Evolutionary conservation across 768 basidiomycete genomes (phyloP).

Genomic region (Boletus rufocinnamomeus): DNA sequence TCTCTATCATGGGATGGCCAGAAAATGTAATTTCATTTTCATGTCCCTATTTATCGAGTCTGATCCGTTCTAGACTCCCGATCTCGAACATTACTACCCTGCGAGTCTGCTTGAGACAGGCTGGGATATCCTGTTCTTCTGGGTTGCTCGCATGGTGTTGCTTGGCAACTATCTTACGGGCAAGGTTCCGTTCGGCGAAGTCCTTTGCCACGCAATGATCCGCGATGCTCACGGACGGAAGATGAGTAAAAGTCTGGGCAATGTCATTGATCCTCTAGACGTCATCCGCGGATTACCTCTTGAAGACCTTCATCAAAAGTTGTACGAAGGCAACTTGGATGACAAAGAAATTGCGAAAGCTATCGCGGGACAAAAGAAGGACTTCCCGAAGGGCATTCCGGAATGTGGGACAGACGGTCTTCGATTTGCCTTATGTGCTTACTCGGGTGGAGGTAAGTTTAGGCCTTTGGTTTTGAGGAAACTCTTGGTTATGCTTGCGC

Average conservation of each 20-base stretch:
- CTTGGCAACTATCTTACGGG: slow-evolving; percentile 89
- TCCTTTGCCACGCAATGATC: slow-evolving; percentile 98
- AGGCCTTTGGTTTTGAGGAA: background rate
- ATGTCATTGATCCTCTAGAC: slow-evolving; percentile 96
- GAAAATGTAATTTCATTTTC: slow-evolving; percentile 56
- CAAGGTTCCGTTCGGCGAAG: slow-evolving; percentile 91
- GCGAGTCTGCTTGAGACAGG: slow-evolving; percentile 92
- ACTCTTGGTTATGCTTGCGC: background rate
- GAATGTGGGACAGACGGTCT: slow-evolving; percentile 98
- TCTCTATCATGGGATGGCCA: slow-evolving; percentile 97
- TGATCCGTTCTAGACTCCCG: slow-evolving; percentile 58
- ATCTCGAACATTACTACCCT: slow-evolving; percentile 84
- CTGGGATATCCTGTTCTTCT: slow-evolving; percentile 99
- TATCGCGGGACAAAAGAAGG: slow-evolving; percentile 94
- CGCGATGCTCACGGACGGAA: slow-evolving; percentile 98
- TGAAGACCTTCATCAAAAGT: slow-evolving; percentile 79
- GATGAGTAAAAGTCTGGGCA: slow-evolving; percentile 98
- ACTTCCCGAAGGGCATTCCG: slow-evolving; percentile 98
- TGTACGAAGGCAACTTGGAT: slow-evolving; percentile 90
- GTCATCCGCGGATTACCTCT: slow-evolving; percentile 85
- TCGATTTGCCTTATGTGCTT: slow-evolving; percentile 92
- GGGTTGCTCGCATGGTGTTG: slow-evolving; percentile 98
- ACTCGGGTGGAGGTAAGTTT: slow-evolving; percentile 78
- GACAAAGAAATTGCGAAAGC: slow-evolving; percentile 92
- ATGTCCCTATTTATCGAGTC: background rate